Base-by-base conservation (phyloP, 208 protist genomes). In the Acanthamoeba royreba region DNA sequence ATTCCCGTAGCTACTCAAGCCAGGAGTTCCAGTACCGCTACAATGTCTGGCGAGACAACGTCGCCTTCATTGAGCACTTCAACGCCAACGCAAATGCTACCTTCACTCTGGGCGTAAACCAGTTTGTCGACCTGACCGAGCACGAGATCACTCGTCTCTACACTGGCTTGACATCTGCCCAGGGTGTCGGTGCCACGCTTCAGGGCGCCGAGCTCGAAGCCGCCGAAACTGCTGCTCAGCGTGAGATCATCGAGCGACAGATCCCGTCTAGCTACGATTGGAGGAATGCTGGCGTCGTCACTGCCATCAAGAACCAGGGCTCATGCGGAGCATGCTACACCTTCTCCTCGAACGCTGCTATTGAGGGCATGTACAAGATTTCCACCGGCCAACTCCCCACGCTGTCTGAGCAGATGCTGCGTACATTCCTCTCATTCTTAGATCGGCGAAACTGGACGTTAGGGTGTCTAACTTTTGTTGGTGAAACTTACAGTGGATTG, bases 311-410 rank as follows among this genome's bases (percentile, higher is more conserved):
- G 97, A 95, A 99, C 95, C 98, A 99, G 96, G 98, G 98, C 61
- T 93, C 93, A 55, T 99, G 98, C 96, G 99, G 98, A 93, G 98
- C 97, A 35, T 99, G 98, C 96, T 99, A 98, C 98, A 95, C 98
- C 53, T 99, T 99, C 97, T 98, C 97, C 13, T 96, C 99, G 28
- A 98, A 97, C 72, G 98, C 97, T 72, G 96, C 98, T 91, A 96
- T 99, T 52, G 98, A 99, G 95, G 96, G 98, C 25, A 93, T 95
- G 88, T 98, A 96, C 95, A 93, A 93, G 47, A 89, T 96, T 74
- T 25, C 47, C 33, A 69, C 77, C 33, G 35, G 42, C 13, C 79
- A 95, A 61, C 43, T 77, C 5, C n/a, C 40, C 28, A 31, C 19
- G 61, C 95, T 63, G 58, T 95, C 87, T 61, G 58, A 92, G 35